Evolutionary conservation across 495 filamentous ascomycete species (phyloP), one percentile per base, ranked within the genome.

Genomic region (Hypoxylon crocopeplum): DNA sequence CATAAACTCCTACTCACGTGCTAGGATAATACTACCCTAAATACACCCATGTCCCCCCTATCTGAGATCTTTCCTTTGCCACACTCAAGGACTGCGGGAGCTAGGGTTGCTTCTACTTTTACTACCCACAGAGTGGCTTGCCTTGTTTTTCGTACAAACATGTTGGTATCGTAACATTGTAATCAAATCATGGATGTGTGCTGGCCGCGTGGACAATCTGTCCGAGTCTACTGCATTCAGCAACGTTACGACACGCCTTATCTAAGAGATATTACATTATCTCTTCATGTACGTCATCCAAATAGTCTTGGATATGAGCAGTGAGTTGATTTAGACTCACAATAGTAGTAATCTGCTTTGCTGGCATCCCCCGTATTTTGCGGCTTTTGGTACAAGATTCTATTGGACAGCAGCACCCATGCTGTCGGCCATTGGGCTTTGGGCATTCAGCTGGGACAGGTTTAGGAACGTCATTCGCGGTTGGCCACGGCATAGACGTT

Each of bases 161-260:
- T 40, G 7, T 25, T 17, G n/a, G 25, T 30, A 34, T 25, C 22
- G 48, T 40, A 52, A 34, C 56, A 24, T 52, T 13, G 19, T 29
- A 20, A 13, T 27, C n/a, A 32, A 13, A 13, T 44, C 15, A 15
- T 34, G 37, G 21, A 37, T 39, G 24, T 48, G 55, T 33, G 38
- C 37, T 39, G 40, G 32, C 39, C 17, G 32, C 34, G 37, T 16
- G 34, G 45, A 27, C 20, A 25, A 20, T 34, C n/a, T 29, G 22
- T 48, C 30, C 1, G n/a, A 20, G 13, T n/a, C 17, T 54, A 27
- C 19, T 49, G 19, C 33, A 33, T 46, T 12, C 17, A 38, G 59
- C 59, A 56, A 56, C 51, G 51, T 56, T 56, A 48, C 39, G 46
- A 11, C 7, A 19, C 29, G 20, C 25, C 49, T 54, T 61, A 61